phyloP scores from a whole-genome alignment of 495 filamentous ascomycete genomes.

The Polyplosphaeria fusca region DNA sequence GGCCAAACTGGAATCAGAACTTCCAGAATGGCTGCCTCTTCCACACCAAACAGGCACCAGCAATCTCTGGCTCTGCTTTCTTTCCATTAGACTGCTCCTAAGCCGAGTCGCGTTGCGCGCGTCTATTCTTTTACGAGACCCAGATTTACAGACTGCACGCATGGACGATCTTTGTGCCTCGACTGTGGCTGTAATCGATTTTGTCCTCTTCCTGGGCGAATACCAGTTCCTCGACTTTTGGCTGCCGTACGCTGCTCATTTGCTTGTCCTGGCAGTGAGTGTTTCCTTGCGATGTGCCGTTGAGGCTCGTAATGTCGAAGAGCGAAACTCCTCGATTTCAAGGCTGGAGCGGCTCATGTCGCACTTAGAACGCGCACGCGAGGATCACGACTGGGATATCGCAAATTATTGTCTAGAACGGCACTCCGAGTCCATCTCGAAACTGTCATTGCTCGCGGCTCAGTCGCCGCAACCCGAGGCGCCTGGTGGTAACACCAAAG shows the following conservation, averaged over 20 bases:
- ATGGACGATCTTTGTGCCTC: slow-evolving; percentile 50
- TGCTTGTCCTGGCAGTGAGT: slow-evolving; percentile 21
- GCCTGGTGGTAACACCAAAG: neutral
- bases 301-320: slow-evolving; percentile 44
- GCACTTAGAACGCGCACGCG: slow-evolving; percentile 50
- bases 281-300: slow-evolving; percentile 32
- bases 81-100: slow-evolving; percentile 54
- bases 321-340: slow-evolving; percentile 43
- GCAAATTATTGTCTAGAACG: slow-evolving; percentile 55
- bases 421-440: slow-evolving; percentile 41
- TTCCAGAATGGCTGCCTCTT: slow-evolving; percentile 47
- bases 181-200: slow-evolving; percentile 52
- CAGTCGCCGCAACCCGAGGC: slow-evolving; percentile 2
- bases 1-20: slow-evolving; percentile 48
- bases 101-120: slow-evolving; percentile 52
- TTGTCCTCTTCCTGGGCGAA: slow-evolving; percentile 20
- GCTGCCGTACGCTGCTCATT: slow-evolving; percentile 22
- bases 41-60: slow-evolving; percentile 44
- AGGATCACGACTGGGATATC: slow-evolving; percentile 55
- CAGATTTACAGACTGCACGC: slow-evolving; percentile 46
- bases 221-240: slow-evolving; percentile 29
- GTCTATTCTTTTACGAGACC: slow-evolving; percentile 48
- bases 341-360: slow-evolving; percentile 47
- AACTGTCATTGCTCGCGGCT: slow-evolving; percentile 32
- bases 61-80: slow-evolving; percentile 51